Percentiles rank a stretch among this genome's conserved stretches.
phyloP scores from a whole-genome alignment of 2,329 filamentous ascomycete species.

The Colletotrichum graminicola region DNA sequence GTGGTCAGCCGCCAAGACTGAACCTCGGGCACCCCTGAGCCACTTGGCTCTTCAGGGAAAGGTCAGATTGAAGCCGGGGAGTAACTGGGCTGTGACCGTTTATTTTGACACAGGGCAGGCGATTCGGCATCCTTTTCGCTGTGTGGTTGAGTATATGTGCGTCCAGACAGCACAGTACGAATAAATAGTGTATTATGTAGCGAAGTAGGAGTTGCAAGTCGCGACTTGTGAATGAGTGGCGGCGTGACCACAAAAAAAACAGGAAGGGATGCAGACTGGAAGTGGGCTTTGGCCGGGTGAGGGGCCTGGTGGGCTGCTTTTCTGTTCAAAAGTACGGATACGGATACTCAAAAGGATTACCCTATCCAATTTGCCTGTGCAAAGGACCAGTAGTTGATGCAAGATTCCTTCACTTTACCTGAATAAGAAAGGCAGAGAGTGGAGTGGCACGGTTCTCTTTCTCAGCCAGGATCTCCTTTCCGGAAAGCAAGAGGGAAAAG shows the following conservation, averaged over 20 bases:
- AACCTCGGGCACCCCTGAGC: conserved; percentile 30
- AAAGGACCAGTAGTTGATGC: conserved; percentile 20
- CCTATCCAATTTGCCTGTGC: conserved; percentile 19
- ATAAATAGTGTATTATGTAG: no score
- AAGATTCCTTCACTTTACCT: conserved; percentile 23
- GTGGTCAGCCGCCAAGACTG: conserved; percentile 38
- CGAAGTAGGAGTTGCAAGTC: not conserved
- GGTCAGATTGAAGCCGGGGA: conserved; percentile 17
- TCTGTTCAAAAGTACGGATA: conserved; percentile 20
- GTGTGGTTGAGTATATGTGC: no score
- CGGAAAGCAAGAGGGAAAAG: conserved; percentile 22
- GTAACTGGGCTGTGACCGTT: conserved; percentile 15
- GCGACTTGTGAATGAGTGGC: conserved; percentile 16
- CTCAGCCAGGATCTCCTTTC: conserved; percentile 36
- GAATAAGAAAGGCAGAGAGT: conserved; percentile 33
- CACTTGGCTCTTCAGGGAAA: conserved; percentile 18
- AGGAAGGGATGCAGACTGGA: conserved; percentile 1
- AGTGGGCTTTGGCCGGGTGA: conserved; percentile 10
- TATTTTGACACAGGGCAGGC: not conserved
- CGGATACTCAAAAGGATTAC: conserved; percentile 21
- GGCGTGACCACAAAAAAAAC: conserved; percentile 12
- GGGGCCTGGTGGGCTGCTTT: not conserved
- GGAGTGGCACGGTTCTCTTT: conserved; percentile 35
- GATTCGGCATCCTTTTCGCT: not conserved
- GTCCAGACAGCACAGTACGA: not conserved